Percentiles rank a stretch among this genome's conserved stretches.
Evolutionary conservation across 441 rosid species (phyloP).

Genomic region (Cnidoscolus chayamansa): DNA sequence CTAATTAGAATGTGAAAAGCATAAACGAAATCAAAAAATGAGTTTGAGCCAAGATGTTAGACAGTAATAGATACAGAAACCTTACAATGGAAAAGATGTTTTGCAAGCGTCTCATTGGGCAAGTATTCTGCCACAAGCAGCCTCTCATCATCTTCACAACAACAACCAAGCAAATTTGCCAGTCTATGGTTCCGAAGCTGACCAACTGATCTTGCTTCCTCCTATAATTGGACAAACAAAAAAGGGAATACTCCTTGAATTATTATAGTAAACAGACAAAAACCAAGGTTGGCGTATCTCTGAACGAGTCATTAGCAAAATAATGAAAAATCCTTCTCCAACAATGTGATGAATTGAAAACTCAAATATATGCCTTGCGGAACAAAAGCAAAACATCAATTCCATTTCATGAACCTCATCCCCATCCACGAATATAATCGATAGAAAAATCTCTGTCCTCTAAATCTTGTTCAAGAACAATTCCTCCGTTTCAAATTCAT

Average conservation of each 20-base stretch:
- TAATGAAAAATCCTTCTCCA: constrained; percentile 1
- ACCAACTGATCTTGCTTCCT: constrained; percentile 53
- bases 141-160: constrained; percentile 51
- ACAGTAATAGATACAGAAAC: neutral
- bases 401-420: constrained; percentile 1
- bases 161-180: constrained; percentile 51
- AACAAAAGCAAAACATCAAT: neutral
- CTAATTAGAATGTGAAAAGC: neutral
- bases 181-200: constrained; percentile 39
- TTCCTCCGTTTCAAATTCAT: neutral
- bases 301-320: neutral
- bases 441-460: neutral
- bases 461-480: neutral
- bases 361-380: neutral
- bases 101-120: constrained; percentile 54
- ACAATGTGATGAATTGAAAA: neutral
- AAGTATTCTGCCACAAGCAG: constrained; percentile 52
- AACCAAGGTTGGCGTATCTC: neutral
- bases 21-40: neutral
- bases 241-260: neutral
- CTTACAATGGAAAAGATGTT: constrained; percentile 60
- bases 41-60: neutral
- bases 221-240: constrained; percentile 22
- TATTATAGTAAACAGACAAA: neutral
- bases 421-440: neutral